Percentiles rank a stretch among this genome's conserved stretches.
Evolutionary conservation across 2,329 filamentous ascomycete genomes (phyloP).

Genomic region (Mollisia scopiformis): DNA sequence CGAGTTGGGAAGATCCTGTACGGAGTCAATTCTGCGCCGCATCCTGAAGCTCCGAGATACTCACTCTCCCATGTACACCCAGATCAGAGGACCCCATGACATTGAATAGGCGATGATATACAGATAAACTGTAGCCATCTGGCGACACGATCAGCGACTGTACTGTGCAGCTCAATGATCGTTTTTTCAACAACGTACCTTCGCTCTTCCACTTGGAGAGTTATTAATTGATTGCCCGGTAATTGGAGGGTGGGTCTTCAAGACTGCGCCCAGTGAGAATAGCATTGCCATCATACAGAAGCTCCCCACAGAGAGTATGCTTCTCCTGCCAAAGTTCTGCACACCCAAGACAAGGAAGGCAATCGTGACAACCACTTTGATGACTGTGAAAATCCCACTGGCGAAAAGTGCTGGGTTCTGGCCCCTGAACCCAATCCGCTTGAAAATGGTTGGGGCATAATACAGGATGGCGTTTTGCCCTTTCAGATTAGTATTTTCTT

Average conservation of each 20-base stretch:
- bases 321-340: conserved; percentile 51
- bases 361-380: conserved; percentile 66
- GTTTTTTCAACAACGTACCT: conserved; percentile 5
- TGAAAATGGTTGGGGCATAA: conserved; percentile 58
- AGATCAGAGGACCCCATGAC: conserved; percentile 55
- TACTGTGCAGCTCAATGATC: not conserved
- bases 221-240: not conserved
- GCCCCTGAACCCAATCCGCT: conserved; percentile 60
- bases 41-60: not conserved
- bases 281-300: conserved; percentile 54
- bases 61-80: conserved; percentile 46
- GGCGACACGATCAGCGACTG: too few species aligned
- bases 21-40: conserved; percentile 29
- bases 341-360: conserved; percentile 52
- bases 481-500: too few species aligned
- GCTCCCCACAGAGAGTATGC: conserved; percentile 51
- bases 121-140: conserved; percentile 28
- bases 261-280: conserved; percentile 54
- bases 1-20: conserved; percentile 52
- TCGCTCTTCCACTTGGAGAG: not conserved
- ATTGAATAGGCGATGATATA: conserved; percentile 47
- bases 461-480: conserved; percentile 29
- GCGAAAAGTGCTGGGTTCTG: conserved; percentile 66
- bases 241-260: conserved; percentile 45
- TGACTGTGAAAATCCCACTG: conserved; percentile 72